phyloP scores from a whole-genome alignment of 768 basidiomycete species.

The Amanita rubescens region DNA sequence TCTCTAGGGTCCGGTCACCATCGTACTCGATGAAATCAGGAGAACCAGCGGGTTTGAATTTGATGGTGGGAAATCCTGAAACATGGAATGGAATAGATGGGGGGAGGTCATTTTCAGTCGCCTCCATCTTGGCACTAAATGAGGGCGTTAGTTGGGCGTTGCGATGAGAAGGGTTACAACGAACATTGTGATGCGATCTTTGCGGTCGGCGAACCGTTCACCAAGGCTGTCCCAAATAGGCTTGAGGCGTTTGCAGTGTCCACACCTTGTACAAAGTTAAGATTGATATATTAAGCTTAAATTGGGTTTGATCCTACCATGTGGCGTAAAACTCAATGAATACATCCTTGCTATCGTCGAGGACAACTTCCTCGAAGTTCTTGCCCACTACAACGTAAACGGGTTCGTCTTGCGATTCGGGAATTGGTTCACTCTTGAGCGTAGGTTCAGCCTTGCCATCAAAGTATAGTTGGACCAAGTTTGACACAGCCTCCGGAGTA shows the following conservation, averaged over 20 bases:
- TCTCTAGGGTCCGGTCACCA: slow-evolving; percentile 87
- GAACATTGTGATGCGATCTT: slow-evolving; percentile 76
- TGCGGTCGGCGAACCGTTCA: slow-evolving; percentile 70
- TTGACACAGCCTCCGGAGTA: slow-evolving; percentile 46
- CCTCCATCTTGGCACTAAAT: slow-evolving; percentile 88
- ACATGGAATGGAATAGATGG: slow-evolving; percentile 82
- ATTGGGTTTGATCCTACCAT: slow-evolving; percentile 51
- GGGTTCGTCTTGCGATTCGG: slow-evolving; percentile 72
- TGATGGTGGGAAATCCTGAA: slow-evolving; percentile 88
- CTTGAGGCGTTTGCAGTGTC: slow-evolving; percentile 95
- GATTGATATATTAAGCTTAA: neutral
- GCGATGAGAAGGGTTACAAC: slow-evolving; percentile 15
- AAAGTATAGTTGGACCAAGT: slow-evolving; percentile 58
- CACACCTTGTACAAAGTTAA: slow-evolving; percentile 48
- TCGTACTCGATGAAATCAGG: slow-evolving; percentile 88
- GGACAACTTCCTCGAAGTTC: slow-evolving; percentile 81
- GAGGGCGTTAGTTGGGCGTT: slow-evolving; percentile 6
- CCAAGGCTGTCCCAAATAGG: slow-evolving; percentile 91
- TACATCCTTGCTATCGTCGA: slow-evolving; percentile 87
- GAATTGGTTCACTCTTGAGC: slow-evolving; percentile 88
- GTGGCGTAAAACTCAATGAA: slow-evolving; percentile 97
- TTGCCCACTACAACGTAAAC: slow-evolving; percentile 83
- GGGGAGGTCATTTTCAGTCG: slow-evolving; percentile 94
- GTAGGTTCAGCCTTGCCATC: slow-evolving; percentile 70
- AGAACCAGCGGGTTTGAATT: slow-evolving; percentile 90